phyloP scores from a whole-genome alignment of 257 asterid species.

The Capsicum chinense region DNA sequence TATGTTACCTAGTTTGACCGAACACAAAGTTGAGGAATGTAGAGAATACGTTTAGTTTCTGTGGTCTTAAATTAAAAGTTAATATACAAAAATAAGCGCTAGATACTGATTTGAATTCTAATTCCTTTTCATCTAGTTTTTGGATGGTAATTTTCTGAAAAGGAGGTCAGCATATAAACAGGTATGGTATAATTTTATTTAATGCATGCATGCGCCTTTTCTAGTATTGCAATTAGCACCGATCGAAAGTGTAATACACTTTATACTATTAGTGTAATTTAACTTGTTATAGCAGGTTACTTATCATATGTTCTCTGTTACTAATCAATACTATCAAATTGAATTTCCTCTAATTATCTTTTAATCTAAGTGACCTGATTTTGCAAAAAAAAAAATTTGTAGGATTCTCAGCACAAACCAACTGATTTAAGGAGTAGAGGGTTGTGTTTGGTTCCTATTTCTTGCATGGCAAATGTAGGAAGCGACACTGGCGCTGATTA shows the following conservation, averaged over 20 bases:
- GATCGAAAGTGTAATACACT: neutral
- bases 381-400: neutral
- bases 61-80: neutral
- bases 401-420: slow-evolving; percentile 49
- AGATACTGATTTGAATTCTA: slow-evolving; percentile 5
- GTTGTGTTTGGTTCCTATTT: slow-evolving; percentile 77
- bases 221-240: neutral
- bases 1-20: neutral
- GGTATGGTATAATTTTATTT: neutral
- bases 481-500: slow-evolving; percentile 63
- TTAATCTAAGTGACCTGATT: no score
- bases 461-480: slow-evolving; percentile 74
- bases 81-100: neutral
- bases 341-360: neutral
- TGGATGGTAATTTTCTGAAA: slow-evolving; percentile 29
- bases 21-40: neutral
- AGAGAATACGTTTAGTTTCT: neutral
- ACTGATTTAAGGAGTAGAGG: slow-evolving; percentile 81
- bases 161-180: slow-evolving; percentile 30
- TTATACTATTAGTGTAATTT: neutral
- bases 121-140: slow-evolving; percentile 33
- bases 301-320: neutral
- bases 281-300: neutral
- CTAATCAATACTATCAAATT: neutral
- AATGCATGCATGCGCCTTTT: neutral